phyloP scores from a whole-genome alignment of 2,329 filamentous ascomycete genomes.

The Trichoderma sp. region DNA sequence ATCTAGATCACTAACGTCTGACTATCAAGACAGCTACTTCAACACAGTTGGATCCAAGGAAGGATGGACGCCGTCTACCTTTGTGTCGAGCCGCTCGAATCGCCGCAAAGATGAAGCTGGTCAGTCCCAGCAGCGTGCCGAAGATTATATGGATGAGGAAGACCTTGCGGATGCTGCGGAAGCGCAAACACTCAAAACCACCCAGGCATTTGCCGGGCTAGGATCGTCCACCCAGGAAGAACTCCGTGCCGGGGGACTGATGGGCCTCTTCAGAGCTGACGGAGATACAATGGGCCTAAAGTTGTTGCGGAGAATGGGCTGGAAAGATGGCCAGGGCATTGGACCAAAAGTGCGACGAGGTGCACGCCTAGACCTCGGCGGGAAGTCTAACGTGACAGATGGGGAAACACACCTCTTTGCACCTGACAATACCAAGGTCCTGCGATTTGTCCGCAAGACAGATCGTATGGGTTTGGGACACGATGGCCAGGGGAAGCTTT shows the following conservation, averaged over 20 bases:
- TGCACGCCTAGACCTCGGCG: constrained; percentile 60
- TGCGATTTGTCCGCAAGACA: constrained; percentile 62
- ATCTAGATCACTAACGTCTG: neutral
- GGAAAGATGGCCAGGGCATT: constrained; percentile 90
- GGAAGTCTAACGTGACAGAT: constrained; percentile 37
- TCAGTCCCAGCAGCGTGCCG: constrained; percentile 63
- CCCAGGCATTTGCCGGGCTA: constrained; percentile 70
- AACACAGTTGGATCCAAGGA: constrained; percentile 98
- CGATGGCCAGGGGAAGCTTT: constrained; percentile 55
- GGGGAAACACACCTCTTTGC: constrained; percentile 72
- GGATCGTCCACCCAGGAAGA: constrained; percentile 63
- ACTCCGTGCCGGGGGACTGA: constrained; percentile 52
- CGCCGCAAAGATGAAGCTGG: constrained; percentile 63
- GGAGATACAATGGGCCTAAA: constrained; percentile 87
- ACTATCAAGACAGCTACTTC: constrained; percentile 66
- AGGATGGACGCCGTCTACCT: constrained; percentile 90
- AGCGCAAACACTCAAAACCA: constrained; percentile 69
- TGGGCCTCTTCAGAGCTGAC: constrained; percentile 68
- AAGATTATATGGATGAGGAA: constrained; percentile 98
- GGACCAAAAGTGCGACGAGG: constrained; percentile 78
- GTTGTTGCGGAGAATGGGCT: constrained; percentile 88
- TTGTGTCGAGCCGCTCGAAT: constrained; percentile 83
- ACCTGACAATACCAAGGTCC: constrained; percentile 73
- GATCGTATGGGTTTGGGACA: constrained; percentile 71
- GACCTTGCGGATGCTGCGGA: constrained; percentile 86